Evolutionary conservation across 352 stramenopile species (phyloP).

Genomic region (Globisporangium canariense): DNA sequence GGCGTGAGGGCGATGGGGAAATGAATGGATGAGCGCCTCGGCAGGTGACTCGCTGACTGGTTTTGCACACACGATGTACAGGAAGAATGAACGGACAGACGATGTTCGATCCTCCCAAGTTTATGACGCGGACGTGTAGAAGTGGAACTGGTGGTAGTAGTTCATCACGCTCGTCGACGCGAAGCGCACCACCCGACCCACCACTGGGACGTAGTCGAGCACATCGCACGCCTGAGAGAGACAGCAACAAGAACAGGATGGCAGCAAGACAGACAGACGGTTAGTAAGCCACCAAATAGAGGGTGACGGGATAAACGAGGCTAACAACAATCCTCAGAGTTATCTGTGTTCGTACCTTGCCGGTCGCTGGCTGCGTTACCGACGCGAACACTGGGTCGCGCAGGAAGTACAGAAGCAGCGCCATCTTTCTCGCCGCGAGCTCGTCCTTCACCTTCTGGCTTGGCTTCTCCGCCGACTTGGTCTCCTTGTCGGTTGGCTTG

Average conservation of each 20-base stretch:
- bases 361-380: conserved; percentile 61
- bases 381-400: conserved; percentile 70
- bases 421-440: conserved; percentile 71
- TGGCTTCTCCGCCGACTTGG: conserved; percentile 22
- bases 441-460: conserved; percentile 53
- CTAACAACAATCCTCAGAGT: background rate
- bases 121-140: conserved; percentile 87
- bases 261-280: background rate
- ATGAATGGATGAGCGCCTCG: background rate
- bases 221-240: conserved; percentile 41
- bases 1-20: background rate
- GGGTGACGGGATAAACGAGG: background rate
- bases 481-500: conserved; percentile 20
- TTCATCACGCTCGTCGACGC: conserved; percentile 62
- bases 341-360: conserved; percentile 40
- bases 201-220: conserved; percentile 59
- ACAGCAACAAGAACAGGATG: background rate
- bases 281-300: background rate
- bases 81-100: background rate
- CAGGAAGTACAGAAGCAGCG: conserved; percentile 79
- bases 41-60: background rate
- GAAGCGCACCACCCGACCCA: conserved; percentile 73
- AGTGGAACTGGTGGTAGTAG: conserved; percentile 88
- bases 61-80: background rate
- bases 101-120: background rate